Evolutionary conservation across 106 monocot genomes (phyloP).

Genomic region (Chionographis japonica): DNA sequence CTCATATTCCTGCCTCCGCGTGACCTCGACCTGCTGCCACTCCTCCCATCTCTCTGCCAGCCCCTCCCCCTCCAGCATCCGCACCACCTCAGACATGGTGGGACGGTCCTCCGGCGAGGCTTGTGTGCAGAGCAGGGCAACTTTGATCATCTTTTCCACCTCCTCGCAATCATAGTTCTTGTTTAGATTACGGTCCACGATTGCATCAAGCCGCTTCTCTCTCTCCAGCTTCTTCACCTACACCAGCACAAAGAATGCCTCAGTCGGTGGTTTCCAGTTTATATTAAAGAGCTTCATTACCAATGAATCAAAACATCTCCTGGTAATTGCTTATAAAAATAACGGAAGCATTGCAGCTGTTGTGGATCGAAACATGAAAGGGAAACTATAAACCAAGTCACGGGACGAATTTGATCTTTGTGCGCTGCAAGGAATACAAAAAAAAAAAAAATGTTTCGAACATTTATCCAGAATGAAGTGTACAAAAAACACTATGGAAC

Average conservation of each 20-base stretch:
- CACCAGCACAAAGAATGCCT: not conserved
- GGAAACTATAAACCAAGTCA: too few species aligned
- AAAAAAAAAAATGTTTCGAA: too few species aligned
- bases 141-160: slow-evolving; percentile 64
- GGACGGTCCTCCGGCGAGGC: slow-evolving; percentile 62
- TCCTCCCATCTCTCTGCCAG: slow-evolving; percentile 75
- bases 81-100: slow-evolving; percentile 70
- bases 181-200: slow-evolving; percentile 53
- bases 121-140: slow-evolving; percentile 77
- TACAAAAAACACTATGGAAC: too few species aligned
- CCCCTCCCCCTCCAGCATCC: slow-evolving; percentile 77
- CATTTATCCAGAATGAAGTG: too few species aligned
- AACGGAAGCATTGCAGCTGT: too few species aligned
- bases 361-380: too few species aligned
- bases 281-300: too few species aligned
- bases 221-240: slow-evolving; percentile 65
- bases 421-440: too few species aligned
- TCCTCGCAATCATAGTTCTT: slow-evolving; percentile 36
- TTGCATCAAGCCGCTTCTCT: slow-evolving; percentile 42
- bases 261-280: too few species aligned
- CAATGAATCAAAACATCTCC: too few species aligned
- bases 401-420: too few species aligned
- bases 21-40: slow-evolving; percentile 61
- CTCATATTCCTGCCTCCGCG: slow-evolving; percentile 46
- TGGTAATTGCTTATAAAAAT: too few species aligned